phyloP scores from a whole-genome alignment of 805 yeast genomes.

The Suhomyces pyralidae region DNA sequence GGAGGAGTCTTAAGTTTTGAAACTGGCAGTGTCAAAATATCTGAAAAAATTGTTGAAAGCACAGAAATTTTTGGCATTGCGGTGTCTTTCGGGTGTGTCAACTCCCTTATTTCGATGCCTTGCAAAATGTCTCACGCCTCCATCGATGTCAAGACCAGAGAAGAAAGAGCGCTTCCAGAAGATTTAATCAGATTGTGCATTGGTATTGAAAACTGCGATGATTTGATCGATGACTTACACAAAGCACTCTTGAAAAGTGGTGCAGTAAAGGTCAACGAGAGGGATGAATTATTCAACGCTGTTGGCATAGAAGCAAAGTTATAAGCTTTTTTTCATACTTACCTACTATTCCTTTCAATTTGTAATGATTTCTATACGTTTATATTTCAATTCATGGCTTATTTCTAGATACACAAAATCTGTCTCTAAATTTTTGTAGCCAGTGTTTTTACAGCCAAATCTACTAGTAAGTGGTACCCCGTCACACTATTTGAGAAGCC shows the following conservation, averaged over 20 bases:
- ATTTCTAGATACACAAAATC: background rate
- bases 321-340: constrained; percentile 6
- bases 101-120: constrained; percentile 89
- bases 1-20: constrained; percentile 90
- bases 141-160: constrained; percentile 81
- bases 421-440: background rate
- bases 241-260: constrained; percentile 69
- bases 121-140: constrained; percentile 98
- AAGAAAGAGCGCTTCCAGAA: constrained; percentile 87
- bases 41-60: constrained; percentile 71
- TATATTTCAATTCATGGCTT: background rate
- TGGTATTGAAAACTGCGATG: constrained; percentile 83
- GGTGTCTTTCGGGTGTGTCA: constrained; percentile 92
- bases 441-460: background rate
- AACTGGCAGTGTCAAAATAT: constrained; percentile 67
- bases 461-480: background rate
- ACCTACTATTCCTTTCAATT: constrained; percentile 1
- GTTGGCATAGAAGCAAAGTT: constrained; percentile 30
- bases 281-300: constrained; percentile 40
- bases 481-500: background rate
- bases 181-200: constrained; percentile 86
- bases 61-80: constrained; percentile 82
- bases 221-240: constrained; percentile 76
- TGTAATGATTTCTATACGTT: background rate
- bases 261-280: constrained; percentile 42